Base-by-base conservation (phyloP, 441 rosid species). In the Populus hybrid region DNA sequence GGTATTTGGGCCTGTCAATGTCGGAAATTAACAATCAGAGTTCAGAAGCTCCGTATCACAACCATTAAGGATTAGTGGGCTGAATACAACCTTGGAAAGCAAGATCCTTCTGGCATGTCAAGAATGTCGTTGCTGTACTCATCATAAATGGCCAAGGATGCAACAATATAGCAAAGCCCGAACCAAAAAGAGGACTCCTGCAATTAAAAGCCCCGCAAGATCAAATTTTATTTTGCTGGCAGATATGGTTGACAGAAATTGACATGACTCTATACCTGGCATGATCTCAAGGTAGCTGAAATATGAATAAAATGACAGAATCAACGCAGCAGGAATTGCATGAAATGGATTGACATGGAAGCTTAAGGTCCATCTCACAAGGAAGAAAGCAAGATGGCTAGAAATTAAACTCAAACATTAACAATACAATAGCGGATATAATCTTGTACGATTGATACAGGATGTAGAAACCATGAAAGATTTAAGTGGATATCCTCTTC, bases 121-220 rank as follows among this genome's bases (percentile, higher is more conserved):
- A 96, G 94, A 73, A 90, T 75, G 77, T 96, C 99, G 20, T 93
- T 96, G 84, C 98, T 91, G 89, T 96, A 94, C 85, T 96, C 99
- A 65, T 96, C 98, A 20, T 90, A 94, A 42, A 96, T 86, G 10
- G 99, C 85, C 84, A 92, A 81, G 30, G 97, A 90, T 26, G 99
- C 94, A 32, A 93, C 81, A 68, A 93, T 82, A 79, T 89, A 96
- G 83, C 96, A 83, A 66, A 96, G 92, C 42, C 98, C 99, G 3
- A 82, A 90, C 92, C 85, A 90, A 77, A 94, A 86, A 2, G 99
- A 95, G 34, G 97, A 90, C 73, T 94, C 99, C 98, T 92, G 92
- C 64, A 83, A 85, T 28, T 38, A 67, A 75, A 75, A 83, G 61
- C 42, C 65, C 78, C 75, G 20, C 74, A 67, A 12, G 16, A 57